Evolutionary conservation across 2,329 filamentous ascomycete genomes (phyloP).

Genomic region (Ophiostoma tasmaniense): DNA sequence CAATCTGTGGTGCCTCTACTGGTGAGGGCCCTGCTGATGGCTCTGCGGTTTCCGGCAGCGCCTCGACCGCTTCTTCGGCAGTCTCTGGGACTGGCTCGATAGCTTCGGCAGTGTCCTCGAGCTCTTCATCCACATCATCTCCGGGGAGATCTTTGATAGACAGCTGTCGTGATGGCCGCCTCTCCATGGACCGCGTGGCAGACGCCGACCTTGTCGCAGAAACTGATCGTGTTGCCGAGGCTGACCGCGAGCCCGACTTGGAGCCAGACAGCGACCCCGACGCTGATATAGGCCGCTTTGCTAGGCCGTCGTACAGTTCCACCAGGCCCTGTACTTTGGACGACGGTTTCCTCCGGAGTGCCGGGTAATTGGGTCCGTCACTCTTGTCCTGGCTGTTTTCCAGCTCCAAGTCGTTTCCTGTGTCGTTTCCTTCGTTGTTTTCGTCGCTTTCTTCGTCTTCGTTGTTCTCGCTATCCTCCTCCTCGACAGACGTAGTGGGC

Average conservation of each 20-base stretch:
- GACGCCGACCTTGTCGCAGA: background rate
- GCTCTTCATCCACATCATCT: background rate
- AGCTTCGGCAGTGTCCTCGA: too few relatives aligned
- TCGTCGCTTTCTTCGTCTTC: background rate
- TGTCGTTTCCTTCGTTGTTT: background rate
- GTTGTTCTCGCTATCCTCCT: background rate
- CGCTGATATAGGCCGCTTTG: background rate
- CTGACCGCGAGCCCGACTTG: background rate
- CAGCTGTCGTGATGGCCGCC: background rate
- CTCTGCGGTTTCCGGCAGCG: background rate
- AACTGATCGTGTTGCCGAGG: background rate
- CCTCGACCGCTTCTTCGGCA: background rate
- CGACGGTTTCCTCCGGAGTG: slow-evolving; percentile 21
- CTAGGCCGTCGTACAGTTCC: slow-evolving; percentile 38
- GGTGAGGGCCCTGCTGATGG: too few relatives aligned
- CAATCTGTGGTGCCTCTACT: background rate
- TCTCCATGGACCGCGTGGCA: background rate
- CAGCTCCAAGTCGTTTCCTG: background rate
- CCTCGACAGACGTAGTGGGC: slow-evolving; percentile 38
- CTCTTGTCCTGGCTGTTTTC: background rate
- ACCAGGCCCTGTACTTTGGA: slow-evolving; percentile 43
- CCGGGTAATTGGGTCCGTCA: background rate
- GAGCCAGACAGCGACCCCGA: background rate
- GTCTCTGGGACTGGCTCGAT: background rate
- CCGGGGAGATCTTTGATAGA: background rate